These are phyloP conservation scores for Globisporangium cystogenes DNA, from an alignment of 352 stramenopile genomes.

Conservation along the genomic window DNA sequence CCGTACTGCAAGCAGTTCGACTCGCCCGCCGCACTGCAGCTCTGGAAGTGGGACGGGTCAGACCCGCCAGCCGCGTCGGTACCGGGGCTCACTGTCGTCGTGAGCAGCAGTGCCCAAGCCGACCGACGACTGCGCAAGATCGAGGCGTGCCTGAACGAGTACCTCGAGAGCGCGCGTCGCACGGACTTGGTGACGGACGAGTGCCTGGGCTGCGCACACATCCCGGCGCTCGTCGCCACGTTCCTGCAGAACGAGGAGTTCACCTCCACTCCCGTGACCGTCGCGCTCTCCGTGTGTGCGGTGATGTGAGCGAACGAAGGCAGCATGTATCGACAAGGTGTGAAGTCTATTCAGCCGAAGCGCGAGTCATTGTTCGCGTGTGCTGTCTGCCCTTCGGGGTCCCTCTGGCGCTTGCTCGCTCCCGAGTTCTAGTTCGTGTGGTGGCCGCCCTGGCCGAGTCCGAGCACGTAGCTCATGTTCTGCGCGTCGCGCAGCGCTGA, in stretches of 20 bases:
- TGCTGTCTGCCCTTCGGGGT: not conserved
- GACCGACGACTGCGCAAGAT: conserved; percentile 1
- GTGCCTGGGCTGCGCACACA: conserved; percentile 8
- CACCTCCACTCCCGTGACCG: conserved; percentile 3
- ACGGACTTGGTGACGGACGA: not conserved
- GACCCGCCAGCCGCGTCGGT: not conserved
- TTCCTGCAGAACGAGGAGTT: conserved; percentile 16
- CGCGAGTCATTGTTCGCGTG: not conserved
- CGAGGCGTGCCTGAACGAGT: conserved; percentile 12
- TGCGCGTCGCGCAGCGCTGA: conserved; percentile 78
- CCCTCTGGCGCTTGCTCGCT: not conserved
- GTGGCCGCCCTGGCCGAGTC: conserved; percentile 71
- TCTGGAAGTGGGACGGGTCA: conserved; percentile 10
- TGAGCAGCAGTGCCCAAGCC: conserved; percentile 1
- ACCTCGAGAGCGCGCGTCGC: conserved; percentile 6
- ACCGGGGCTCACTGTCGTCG: conserved; percentile 10
- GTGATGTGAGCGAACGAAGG: conserved; percentile 5
- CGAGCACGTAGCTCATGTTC: conserved; percentile 87
- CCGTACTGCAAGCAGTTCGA: conserved; percentile 13
- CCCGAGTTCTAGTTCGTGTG: conserved; percentile 46
- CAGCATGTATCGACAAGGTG: not conserved
- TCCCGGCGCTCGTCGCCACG: conserved; percentile 12
- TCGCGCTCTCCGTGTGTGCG: conserved; percentile 7
- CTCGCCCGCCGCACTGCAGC: conserved; percentile 3
- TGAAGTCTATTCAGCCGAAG: not conserved